Evolutionary conservation across 179 eudicot species (phyloP), one percentile per base, ranked within the genome.

Genomic region (Spergularia azorica): DNA sequence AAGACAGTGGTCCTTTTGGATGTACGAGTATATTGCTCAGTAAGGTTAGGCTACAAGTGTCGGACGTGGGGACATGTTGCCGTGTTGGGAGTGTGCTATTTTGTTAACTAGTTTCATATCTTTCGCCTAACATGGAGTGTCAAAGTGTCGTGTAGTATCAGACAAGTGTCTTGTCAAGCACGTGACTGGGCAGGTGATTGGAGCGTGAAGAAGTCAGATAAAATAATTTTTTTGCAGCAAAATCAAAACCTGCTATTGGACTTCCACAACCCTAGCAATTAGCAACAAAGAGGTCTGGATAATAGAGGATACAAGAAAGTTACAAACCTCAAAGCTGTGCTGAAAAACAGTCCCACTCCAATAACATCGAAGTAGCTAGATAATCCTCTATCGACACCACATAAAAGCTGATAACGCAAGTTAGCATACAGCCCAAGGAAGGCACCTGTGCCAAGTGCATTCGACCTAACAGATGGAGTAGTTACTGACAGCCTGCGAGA

Each of bases 371-470:
- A 93, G 83, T 91, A 85, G 83, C 82, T 85, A 78, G 86, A 67
- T 81, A 91, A 72, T 72, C 87, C 87, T 83, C 88, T 87, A 62
- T 95, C 99, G 72, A 91, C 60, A 65, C 98, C 99, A 83, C 86
- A 91, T 36, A 95, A 72, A 54, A 95, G 85, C 85, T 95, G 99
- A 81, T 95, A 87, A 15, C 97, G 92, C 75, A 91, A 76, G 77
- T 95, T 95, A 57, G 97, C 90, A 81, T 91, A 88, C 54, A 95
- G 76, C 51, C 91, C 94, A 54, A 93, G 92, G 83, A 95, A 95
- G 69, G 97, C 97, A 62, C 97, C 98, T 63, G 93, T 91, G 80
- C 98, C 97, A 67, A 93, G 97, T 36, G 98, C 92, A 87, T 90
- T 91, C 39, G 86, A 83, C 84, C 87, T 88, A 77, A 90, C 90